phyloP scores from a whole-genome alignment of 2,329 filamentous ascomycete species.

The Trichoderma afroharzianum region DNA sequence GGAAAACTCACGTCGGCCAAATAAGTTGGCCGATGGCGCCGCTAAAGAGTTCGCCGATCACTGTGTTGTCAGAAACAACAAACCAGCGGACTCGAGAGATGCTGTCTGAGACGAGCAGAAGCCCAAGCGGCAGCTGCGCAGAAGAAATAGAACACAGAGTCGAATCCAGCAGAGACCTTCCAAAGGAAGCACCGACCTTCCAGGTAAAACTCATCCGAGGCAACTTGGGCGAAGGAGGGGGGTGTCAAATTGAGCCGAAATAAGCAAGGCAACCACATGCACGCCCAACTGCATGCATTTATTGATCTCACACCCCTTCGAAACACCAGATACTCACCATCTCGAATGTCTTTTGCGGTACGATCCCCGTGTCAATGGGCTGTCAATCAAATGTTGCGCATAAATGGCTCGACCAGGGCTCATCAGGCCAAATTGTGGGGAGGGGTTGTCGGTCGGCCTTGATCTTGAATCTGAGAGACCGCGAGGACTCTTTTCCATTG shows the following conservation, averaged over 20 bases:
- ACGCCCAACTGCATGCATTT: neutral
- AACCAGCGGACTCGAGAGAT: neutral
- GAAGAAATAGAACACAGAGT: neutral
- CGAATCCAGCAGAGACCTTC: neutral
- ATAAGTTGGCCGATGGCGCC: slow-evolving; percentile 4
- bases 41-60: slow-evolving; percentile 4
- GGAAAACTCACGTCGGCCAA: slow-evolving; percentile 6
- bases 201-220: neutral
- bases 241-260: neutral
- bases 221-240: neutral
- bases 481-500: neutral
- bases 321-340: neutral
- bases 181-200: neutral
- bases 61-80: neutral
- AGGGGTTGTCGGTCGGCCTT: neutral
- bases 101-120: neutral
- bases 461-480: neutral
- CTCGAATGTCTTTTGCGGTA: neutral
- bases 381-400: neutral
- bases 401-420: neutral
- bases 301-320: neutral
- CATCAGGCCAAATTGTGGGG: neutral
- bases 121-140: neutral
- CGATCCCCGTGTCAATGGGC: neutral
- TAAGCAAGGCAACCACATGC: neutral